Conservation (phyloP, 495 filamentous ascomycete species). For the Podospora tetraspora region DNA sequence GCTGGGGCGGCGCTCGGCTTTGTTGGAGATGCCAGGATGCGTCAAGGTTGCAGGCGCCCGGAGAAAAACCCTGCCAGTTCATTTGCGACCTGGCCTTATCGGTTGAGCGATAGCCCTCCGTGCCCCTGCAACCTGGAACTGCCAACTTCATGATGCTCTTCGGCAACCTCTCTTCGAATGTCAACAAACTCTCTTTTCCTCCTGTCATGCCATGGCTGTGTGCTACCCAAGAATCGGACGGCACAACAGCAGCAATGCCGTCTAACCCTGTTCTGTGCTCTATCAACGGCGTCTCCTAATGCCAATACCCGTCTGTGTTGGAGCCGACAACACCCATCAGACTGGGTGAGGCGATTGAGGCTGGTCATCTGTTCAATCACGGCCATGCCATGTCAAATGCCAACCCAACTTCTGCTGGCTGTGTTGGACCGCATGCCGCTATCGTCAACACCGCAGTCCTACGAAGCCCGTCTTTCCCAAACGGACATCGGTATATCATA, state of each 20-base stretch:
- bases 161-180: neutral
- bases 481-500: neutral
- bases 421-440: conserved; percentile 11
- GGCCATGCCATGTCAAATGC: neutral
- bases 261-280: neutral
- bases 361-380: neutral
- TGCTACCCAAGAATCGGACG: neutral
- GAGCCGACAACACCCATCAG: neutral
- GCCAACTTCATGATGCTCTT: neutral
- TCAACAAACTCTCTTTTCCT: neutral
- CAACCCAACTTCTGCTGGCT: neutral
- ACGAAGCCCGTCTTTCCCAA: neutral
- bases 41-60: neutral
- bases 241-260: neutral
- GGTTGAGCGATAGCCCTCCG: neutral
- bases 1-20: conserved; percentile 5
- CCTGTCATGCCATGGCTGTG: neutral
- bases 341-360: conserved; percentile 5
- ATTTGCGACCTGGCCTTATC: neutral
- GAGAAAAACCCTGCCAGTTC: neutral
- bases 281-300: neutral
- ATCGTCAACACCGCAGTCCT: conserved; percentile 1
- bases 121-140: neutral
- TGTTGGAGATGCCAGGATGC: conserved; percentile 3
- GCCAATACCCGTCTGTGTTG: neutral